A percentile compares a stretch with the other conserved stretches of the same genome.
Conservation (phyloP, 495 filamentous ascomycete species). For the Penicilliopsis zonata region DNA sequence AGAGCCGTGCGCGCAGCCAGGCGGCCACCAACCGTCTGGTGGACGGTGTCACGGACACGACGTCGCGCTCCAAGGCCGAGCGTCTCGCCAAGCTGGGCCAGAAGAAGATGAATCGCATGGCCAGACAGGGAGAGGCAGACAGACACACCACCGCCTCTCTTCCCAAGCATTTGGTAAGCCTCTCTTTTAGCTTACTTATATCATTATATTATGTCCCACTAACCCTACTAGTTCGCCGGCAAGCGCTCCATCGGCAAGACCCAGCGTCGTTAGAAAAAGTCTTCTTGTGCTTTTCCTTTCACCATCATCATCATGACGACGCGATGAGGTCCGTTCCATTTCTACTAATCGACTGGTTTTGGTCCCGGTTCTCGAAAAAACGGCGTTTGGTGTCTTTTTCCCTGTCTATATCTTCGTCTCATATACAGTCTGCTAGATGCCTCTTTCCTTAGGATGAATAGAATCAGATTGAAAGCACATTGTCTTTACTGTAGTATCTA, state of each 20-base stretch:
- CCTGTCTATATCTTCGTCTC: conserved; percentile 77
- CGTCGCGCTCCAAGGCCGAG: conserved; percentile 65
- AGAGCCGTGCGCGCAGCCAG: conserved; percentile 69
- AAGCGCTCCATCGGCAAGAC: conserved; percentile 50
- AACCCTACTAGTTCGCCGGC: conserved; percentile 36
- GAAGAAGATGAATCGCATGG: conserved; percentile 98
- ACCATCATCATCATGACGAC: conserved; percentile 1
- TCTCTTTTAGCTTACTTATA: conserved; percentile 1
- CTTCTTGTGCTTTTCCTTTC: too few relatives aligned
- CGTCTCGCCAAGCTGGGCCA: conserved; percentile 76
- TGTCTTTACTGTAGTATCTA: too few relatives aligned
- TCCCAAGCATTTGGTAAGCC: conserved; percentile 83
- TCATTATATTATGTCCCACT: conserved; percentile 5
- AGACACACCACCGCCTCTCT: conserved; percentile 71
- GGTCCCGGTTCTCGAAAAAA: conserved; percentile 21
- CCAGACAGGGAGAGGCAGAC: conserved; percentile 91
- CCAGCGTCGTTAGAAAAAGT: conserved; percentile 34
- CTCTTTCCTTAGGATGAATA: too few relatives aligned
- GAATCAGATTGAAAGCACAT: too few relatives aligned
- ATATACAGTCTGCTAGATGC: conserved; percentile 66
- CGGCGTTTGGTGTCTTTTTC: conserved; percentile 43
- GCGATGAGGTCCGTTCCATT: conserved; percentile 11
- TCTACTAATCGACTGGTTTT: conserved; percentile 24
- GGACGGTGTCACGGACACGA: conserved; percentile 49
- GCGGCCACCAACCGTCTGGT: conserved; percentile 64